These are phyloP conservation scores for Citrus australasica DNA, from an alignment of 345 rosid genomes.

Conservation along the genomic window DNA sequence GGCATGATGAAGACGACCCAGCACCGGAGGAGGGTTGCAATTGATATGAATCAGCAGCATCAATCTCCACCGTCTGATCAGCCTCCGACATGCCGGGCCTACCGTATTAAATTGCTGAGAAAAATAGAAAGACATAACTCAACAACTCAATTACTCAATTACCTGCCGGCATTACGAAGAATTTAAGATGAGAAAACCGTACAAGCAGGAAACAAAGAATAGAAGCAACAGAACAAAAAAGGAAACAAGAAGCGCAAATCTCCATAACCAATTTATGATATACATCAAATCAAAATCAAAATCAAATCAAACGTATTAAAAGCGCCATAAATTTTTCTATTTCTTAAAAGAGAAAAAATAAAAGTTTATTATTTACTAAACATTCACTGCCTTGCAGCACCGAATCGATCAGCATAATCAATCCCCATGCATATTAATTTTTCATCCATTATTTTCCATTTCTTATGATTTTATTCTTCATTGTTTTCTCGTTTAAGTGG, in stretches of 20 bases:
- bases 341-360: background rate
- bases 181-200: background rate
- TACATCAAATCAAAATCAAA: no score
- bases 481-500: background rate
- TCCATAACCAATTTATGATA: background rate
- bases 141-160: background rate
- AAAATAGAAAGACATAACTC: background rate
- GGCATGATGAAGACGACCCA: background rate
- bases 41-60: background rate
- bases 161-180: no score
- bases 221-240: background rate
- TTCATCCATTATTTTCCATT: no score
- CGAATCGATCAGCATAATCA: background rate
- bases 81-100: background rate
- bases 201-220: background rate
- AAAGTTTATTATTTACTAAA: background rate
- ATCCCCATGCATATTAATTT: background rate
- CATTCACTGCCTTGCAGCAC: background rate
- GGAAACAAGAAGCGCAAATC: background rate
- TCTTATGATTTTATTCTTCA: background rate
- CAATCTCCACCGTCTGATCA: slow-evolving; percentile 1
- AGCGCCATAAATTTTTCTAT: background rate
- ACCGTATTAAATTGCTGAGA: background rate
- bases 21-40: background rate
- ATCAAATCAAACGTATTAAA: background rate